Conservation (phyloP, 2,329 filamentous ascomycete species). For the Cladophialophora carrionii region DNA sequence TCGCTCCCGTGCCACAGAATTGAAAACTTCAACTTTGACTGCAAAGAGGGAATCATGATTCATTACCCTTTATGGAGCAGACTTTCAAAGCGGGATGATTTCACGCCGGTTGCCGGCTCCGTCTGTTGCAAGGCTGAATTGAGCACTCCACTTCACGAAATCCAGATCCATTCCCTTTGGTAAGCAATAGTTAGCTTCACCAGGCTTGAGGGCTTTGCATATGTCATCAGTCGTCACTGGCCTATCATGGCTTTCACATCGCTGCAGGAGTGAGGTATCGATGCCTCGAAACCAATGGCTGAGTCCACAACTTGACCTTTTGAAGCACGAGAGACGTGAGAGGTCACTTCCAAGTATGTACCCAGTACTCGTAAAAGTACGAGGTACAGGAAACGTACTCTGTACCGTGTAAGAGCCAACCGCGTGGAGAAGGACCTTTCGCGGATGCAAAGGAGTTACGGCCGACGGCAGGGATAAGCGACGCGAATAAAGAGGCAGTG, state of each 20-base stretch:
- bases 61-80: background rate
- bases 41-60: background rate
- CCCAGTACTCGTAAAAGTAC: background rate
- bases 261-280: background rate
- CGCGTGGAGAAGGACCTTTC: background rate
- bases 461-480: slow-evolving; percentile 21
- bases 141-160: background rate
- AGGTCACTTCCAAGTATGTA: background rate
- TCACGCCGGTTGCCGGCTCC: slow-evolving; percentile 4
- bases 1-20: background rate
- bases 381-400: background rate
- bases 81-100: slow-evolving; percentile 9
- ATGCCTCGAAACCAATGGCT: background rate
- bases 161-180: slow-evolving; percentile 13
- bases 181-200: slow-evolving; percentile 29
- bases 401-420: background rate
- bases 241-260: background rate
- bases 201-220: slow-evolving; percentile 14
- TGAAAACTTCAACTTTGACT: background rate
- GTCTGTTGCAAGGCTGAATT: slow-evolving; percentile 13
- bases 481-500: slow-evolving; percentile 7
- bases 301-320: background rate
- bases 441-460: slow-evolving; percentile 15
- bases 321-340: background rate
- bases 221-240: slow-evolving; percentile 18